A percentile compares a stretch with the other conserved stretches of the same genome.
Evolutionary conservation across 2,329 filamentous ascomycete species (phyloP).

Genomic region (Neofusicoccum laricinum): DNA sequence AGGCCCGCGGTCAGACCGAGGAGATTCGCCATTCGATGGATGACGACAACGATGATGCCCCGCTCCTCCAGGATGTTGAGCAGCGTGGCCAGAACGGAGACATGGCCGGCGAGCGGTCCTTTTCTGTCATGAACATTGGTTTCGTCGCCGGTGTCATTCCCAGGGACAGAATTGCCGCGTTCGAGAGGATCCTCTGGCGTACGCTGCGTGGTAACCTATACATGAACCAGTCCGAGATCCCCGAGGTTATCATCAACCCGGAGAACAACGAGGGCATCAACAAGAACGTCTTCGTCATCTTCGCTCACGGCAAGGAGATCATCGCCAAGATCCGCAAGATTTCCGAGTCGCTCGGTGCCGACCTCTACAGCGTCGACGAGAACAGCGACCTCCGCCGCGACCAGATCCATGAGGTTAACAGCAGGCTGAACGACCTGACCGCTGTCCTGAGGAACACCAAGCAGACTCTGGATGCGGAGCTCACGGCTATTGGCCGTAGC

Average conservation of each 20-base stretch:
- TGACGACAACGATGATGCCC: slow-evolving; percentile 81
- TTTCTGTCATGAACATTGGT: slow-evolving; percentile 97
- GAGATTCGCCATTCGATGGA: slow-evolving; percentile 90
- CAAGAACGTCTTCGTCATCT: slow-evolving; percentile 99
- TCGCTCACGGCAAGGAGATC: slow-evolving; percentile 97
- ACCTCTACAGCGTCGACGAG: slow-evolving; percentile 95
- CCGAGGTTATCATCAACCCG: slow-evolving; percentile 87
- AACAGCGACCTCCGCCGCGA: slow-evolving; percentile 93
- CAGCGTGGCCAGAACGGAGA: slow-evolving; percentile 70
- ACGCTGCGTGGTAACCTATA: slow-evolving; percentile 96
- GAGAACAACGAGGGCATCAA: slow-evolving; percentile 85
- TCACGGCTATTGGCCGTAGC: slow-evolving; percentile 88
- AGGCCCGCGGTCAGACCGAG: slow-evolving; percentile 90
- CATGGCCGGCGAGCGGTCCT: slow-evolving; percentile 71
- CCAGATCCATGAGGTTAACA: slow-evolving; percentile 97
- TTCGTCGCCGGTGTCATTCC: slow-evolving; percentile 96
- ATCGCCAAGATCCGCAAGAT: slow-evolving; percentile 99
- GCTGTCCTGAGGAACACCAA: slow-evolving; percentile 95
- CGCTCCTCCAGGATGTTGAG: slow-evolving; percentile 88
- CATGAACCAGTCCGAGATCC: slow-evolving; percentile 99
- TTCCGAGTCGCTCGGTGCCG: slow-evolving; percentile 92
- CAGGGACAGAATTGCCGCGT: slow-evolving; percentile 86
- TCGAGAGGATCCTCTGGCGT: slow-evolving; percentile 96
- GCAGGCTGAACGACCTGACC: slow-evolving; percentile 81
- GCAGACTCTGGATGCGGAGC: slow-evolving; percentile 85